These are phyloP conservation scores for Pseudogymnoascus sp. DNA, from an alignment of 2,329 filamentous ascomycete genomes.

Conservation along the genomic window DNA sequence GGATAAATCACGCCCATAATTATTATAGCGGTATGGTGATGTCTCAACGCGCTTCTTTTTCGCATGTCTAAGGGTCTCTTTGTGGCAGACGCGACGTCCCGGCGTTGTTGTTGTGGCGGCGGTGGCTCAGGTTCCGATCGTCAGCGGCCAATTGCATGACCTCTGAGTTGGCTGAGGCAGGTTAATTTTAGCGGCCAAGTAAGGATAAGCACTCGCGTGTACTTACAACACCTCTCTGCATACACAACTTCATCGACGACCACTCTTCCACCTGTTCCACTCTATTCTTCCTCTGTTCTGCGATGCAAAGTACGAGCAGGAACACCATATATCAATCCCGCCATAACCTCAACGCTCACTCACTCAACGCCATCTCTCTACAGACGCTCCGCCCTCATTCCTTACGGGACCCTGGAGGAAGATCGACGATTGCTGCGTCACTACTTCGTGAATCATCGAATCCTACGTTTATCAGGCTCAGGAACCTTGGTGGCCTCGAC, in stretches of 20 bases:
- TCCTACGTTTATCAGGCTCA: background rate
- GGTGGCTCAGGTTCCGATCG: background rate
- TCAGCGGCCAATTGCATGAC: constrained; percentile 1
- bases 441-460: background rate
- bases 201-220: constrained; percentile 9
- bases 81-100: constrained; percentile 3
- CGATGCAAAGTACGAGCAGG: background rate
- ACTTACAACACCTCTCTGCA: constrained; percentile 5
- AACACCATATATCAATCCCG: background rate
- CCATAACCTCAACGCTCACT: background rate
- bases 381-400: background rate
- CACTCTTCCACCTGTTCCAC: background rate
- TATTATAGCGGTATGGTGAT: background rate
- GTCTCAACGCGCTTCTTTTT: constrained; percentile 2
- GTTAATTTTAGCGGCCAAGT: constrained; percentile 7
- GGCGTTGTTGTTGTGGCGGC: constrained; percentile 8
- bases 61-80: background rate
- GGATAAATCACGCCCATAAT: background rate
- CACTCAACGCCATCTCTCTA: background rate
- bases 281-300: background rate
- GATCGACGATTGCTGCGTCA: constrained; percentile 5
- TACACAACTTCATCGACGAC: constrained; percentile 5
- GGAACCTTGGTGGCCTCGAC: background rate
- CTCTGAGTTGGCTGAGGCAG: constrained; percentile 2
- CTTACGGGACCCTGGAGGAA: background rate